These are phyloP conservation scores for Metschnikowia reukaufii DNA, from an alignment of 805 yeast species.

Conservation along the genomic window DNA sequence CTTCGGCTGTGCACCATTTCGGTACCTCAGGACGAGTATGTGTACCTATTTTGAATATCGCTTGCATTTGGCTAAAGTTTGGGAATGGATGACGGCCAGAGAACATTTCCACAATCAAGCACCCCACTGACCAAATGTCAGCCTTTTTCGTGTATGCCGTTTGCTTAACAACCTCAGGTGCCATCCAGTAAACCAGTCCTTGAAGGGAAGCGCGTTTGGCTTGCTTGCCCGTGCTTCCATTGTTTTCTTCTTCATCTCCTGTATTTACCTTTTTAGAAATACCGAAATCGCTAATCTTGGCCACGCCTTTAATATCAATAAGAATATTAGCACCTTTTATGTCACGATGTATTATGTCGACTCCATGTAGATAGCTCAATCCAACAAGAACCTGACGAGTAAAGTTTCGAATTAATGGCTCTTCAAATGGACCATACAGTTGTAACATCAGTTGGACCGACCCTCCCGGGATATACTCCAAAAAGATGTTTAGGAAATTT, in stretches of 20 bases:
- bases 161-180: constrained; percentile 97
- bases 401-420: constrained; percentile 68
- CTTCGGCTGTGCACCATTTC: constrained; percentile 63
- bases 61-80: constrained; percentile 93
- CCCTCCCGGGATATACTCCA: constrained; percentile 45
- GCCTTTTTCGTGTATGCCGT: constrained; percentile 88
- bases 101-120: constrained; percentile 90
- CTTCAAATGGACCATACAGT: constrained; percentile 79
- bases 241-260: constrained; percentile 21
- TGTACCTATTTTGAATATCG: constrained; percentile 90
- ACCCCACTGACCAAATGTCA: constrained; percentile 97
- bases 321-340: constrained; percentile 87
- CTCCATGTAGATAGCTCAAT: constrained; percentile 67
- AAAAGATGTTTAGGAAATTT: constrained; percentile 70
- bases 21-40: constrained; percentile 81
- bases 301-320: constrained; percentile 76
- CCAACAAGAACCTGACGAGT: constrained; percentile 77
- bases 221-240: constrained; percentile 26
- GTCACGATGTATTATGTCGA: constrained; percentile 79
- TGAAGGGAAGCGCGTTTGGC: constrained; percentile 75
- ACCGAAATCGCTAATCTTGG: constrained; percentile 86
- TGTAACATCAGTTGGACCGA: constrained; percentile 62
- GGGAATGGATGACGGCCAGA: constrained; percentile 98
- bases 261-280: constrained; percentile 52
- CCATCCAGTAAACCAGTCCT: constrained; percentile 95